Evolutionary conservation across 139 green algal genomes (phyloP).

Genomic region (Microglena sp.): DNA sequence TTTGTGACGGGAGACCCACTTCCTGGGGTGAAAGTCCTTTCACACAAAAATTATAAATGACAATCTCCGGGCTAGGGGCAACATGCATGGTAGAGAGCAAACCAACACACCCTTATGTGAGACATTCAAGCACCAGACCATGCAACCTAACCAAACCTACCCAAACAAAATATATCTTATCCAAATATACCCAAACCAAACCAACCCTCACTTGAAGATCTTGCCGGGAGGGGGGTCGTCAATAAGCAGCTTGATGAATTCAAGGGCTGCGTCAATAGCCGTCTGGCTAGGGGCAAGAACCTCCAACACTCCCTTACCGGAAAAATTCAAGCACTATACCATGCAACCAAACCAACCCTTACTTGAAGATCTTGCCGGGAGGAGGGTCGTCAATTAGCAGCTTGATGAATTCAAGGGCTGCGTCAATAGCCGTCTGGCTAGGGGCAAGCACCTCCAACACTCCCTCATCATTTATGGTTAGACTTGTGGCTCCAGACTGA

Average conservation of each 20-base stretch:
- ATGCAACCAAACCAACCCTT: conserved; percentile 36
- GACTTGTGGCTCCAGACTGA: too few relatives aligned
- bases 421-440: neutral
- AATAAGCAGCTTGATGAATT: conserved; percentile 22
- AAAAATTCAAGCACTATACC: conserved; percentile 17
- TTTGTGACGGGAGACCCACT: too few relatives aligned
- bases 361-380: conserved; percentile 35
- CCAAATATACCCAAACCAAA: conserved; percentile 21
- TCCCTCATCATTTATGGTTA: too few relatives aligned
- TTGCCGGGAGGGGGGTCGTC: conserved; percentile 29
- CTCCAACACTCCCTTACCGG: too few relatives aligned
- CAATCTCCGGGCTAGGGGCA: too few relatives aligned
- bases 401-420: conserved; percentile 16
- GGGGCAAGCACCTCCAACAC: too few relatives aligned
- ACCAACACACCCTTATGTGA: too few relatives aligned
- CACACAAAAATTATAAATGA: too few relatives aligned
- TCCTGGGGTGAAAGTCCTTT: too few relatives aligned
- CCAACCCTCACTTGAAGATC: conserved; percentile 38
- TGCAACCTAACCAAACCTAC: conserved; percentile 34
- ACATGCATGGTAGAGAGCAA: too few relatives aligned
- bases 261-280: conserved; percentile 2
- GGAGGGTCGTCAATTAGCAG: conserved; percentile 29
- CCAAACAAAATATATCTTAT: conserved; percentile 29
- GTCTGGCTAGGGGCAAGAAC: neutral
- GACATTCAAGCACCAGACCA: conserved; percentile 25